Evolutionary conservation across 352 stramenopile genomes (phyloP).

Genomic region (Phytophthora uliginosa): DNA sequence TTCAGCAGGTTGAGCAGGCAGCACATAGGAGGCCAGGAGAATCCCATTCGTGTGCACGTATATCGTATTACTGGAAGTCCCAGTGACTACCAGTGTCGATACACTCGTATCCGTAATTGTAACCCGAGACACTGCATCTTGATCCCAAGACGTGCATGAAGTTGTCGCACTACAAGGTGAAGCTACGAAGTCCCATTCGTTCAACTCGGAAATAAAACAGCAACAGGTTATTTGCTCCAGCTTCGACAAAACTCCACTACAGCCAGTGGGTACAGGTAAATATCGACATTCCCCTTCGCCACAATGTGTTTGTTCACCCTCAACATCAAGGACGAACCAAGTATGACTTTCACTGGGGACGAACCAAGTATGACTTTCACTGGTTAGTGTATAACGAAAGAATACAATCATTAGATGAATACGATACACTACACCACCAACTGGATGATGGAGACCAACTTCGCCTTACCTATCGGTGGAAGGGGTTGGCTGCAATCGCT

Average conservation of each 20-base stretch:
- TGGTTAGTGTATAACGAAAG: background rate
- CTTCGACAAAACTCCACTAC: conserved; percentile 3
- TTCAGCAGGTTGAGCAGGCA: conserved; percentile 43
- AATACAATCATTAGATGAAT: background rate
- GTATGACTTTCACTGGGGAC: too few species aligned
- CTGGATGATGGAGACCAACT: background rate
- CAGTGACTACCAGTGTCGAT: conserved; percentile 50
- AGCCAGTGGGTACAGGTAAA: conserved; percentile 1
- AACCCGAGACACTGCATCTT: background rate
- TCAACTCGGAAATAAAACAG: conserved; percentile 39
- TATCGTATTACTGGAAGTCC: conserved; percentile 55
- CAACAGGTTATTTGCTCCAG: conserved; percentile 38
- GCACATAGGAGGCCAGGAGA: conserved; percentile 52
- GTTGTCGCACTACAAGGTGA: conserved; percentile 1
- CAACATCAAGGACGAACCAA: conserved; percentile 32
- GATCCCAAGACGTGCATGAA: conserved; percentile 18
- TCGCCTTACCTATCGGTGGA: conserved; percentile 15
- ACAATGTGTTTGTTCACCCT: conserved; percentile 1
- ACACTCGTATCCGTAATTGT: conserved; percentile 22
- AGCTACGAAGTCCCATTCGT: conserved; percentile 26
- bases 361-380: too few species aligned
- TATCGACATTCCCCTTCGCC: conserved; percentile 28
- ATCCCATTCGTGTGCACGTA: conserved; percentile 60
- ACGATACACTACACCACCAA: background rate
- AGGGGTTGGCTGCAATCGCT: conserved; percentile 1